phyloP scores from a whole-genome alignment of 352 stramenopile species.

The Blastocystis sp. region DNA sequence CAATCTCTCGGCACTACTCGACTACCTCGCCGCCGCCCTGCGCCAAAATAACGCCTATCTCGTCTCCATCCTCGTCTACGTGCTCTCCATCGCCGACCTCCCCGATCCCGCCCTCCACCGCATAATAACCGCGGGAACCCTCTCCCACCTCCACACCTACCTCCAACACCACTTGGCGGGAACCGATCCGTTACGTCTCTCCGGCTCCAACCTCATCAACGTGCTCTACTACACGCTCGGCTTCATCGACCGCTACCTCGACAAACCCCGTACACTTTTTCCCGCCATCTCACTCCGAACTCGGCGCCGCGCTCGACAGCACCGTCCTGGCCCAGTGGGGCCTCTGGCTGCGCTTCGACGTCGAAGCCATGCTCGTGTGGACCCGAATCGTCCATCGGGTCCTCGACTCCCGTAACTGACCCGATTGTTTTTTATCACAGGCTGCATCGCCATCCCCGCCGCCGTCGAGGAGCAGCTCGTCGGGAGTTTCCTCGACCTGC shows the following conservation, averaged over 20 bases:
- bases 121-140: too few species aligned
- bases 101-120: too few species aligned
- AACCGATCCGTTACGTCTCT: not conserved
- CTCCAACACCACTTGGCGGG: not conserved
- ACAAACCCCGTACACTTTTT: not conserved
- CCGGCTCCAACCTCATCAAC: not conserved
- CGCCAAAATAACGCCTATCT: not conserved
- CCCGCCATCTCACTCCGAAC: not conserved
- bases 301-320: not conserved
- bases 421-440: not conserved
- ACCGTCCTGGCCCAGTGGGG: not conserved
- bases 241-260: not conserved
- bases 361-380: not conserved
- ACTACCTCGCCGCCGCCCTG: slow-evolving; percentile 20
- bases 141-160: not conserved
- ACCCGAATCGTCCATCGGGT: not conserved
- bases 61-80: not conserved
- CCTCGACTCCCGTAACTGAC: not conserved
- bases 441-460: not conserved
- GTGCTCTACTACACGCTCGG: slow-evolving; percentile 27
- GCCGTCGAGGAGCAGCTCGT: not conserved
- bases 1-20: not conserved
- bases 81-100: not conserved
- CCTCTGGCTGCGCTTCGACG: not conserved
- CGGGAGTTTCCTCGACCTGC: not conserved